Evolutionary conservation across 2,329 filamentous ascomycete species (phyloP), one percentile per base, ranked within the genome.

Genomic region (Hypoxylon sp.): DNA sequence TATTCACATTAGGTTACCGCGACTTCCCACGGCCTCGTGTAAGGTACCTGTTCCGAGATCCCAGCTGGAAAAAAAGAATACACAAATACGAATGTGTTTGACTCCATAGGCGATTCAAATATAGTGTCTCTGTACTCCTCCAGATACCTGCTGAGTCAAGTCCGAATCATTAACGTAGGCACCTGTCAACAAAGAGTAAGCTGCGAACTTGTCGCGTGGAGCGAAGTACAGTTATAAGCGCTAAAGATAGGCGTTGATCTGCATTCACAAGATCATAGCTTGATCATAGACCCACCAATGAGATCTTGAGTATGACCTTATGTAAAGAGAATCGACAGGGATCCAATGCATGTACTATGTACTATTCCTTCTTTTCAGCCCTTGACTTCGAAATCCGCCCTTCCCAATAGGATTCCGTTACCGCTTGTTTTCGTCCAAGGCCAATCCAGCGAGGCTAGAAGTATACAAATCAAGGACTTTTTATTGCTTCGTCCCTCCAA

Each of bases 261-360:
- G 53, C 42, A 59, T 60, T 35, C 49, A 64, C 62, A 65, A 61
- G 66, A 69, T 69, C 63, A 69, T 55, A 63, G 44, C 49, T 61
- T 53, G 63, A 63, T 66, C 66, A 57, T 63, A 35, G 50, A 57
- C 35, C 66, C 58, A 49, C 66, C 66, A 69, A 69, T 66, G 37
- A 31, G 46, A 63, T 63, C 46, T 35, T 17, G 53, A 17, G n/a
- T 61, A 57, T 31, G 50, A 20, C 44, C 40, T 69, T 55, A 59
- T 61, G 66, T 66, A 63, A 66, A 53, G 53, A 62, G 14, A 25
- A 20, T 6, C 27, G 33, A 55, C 62, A 66, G 54, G 62, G 66
- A 35, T 60, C 58, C 44, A 49, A 56, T 53, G 51, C 50, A 37
- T 10, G 33, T 37, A 51, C 20, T 20, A 37, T 10, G 33, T 37